Evolutionary conservation across 768 basidiomycete genomes (phyloP), one percentile per base, ranked within the genome.

Genomic region (Strobilomyces dryophilus): DNA sequence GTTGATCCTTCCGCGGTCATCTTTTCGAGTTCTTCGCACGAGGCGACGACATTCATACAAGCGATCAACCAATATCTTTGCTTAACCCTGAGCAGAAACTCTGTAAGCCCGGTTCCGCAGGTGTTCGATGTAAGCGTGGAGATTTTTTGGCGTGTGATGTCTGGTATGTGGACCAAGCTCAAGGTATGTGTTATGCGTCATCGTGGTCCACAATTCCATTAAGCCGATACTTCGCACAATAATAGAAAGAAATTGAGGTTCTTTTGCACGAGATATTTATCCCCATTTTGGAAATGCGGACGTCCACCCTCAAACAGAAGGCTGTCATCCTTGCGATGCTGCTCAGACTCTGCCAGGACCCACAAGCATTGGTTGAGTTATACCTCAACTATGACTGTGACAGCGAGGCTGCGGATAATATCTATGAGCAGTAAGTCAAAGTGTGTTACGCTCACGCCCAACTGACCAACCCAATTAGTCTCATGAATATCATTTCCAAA

Each of bases 301-400:
- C 90, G 9, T 91, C 95, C 6, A 97, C 94, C 1, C 73, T 95
- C 45, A 92, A 92, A 64, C 97, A 98, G 68, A 98, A 99, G 73
- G 87, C 87, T 4, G 84, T 92, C 45, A 91, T 98, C 49, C 77
- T 98, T 47, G 86, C 83, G 37, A 95, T 97, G 87, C 69, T 95
- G 29, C 83, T 82, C 17, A 83, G 89, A 39, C 73, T 99, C 15
- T 95, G 91, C 63, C 91, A 95, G 68, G 97, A 98, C 64, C 94
- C 97, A 2, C 97, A 98, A 69, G 94, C 95, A 9, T 76, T 99
- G 18, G 97, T 99, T 29, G 97, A 99, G 69, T 84, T 98, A 52
- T 99, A 98, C 73, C 85, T 99, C 67, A 99, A 99, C 69, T 99
- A 99, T 66, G 97, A 99, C 66, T 99, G 97, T 67, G 97, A 99